phyloP scores from a whole-genome alignment of 2,329 filamentous ascomycete genomes.

The Colletotrichum zoysiae region DNA sequence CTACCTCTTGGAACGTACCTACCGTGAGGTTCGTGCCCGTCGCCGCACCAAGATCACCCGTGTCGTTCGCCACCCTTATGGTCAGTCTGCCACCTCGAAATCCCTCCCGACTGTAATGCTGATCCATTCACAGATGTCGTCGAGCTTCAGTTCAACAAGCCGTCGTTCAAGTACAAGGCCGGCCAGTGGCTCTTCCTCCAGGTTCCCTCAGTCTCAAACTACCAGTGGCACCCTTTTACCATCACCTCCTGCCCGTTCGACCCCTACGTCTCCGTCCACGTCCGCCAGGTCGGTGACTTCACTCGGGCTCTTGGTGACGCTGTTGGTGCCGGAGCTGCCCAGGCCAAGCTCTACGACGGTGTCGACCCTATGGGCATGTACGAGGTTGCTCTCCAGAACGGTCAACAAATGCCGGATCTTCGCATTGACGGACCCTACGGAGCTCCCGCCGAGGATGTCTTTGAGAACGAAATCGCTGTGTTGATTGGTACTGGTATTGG shows the following conservation, averaged over 20 bases:
- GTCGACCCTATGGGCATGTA: conserved; percentile 97
- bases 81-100: conserved; percentile 60
- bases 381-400: conserved; percentile 94
- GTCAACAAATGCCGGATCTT: conserved; percentile 89
- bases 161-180: conserved; percentile 97
- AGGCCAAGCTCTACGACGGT: conserved; percentile 89
- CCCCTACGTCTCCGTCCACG: conserved; percentile 92
- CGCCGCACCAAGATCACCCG: conserved; percentile 91
- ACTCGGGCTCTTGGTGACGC: conserved; percentile 94
- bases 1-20: conserved; percentile 89
- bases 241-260: conserved; percentile 99
- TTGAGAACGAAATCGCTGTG: conserved; percentile 90
- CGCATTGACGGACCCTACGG: conserved; percentile 97
- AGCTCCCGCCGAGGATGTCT: conserved; percentile 96
- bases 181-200: conserved; percentile 99
- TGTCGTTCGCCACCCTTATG: conserved; percentile 95
- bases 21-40: conserved; percentile 88
- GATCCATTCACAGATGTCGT: conserved; percentile 77
- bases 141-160: conserved; percentile 97
- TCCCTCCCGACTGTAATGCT: conserved; percentile 42
- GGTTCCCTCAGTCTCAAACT: conserved; percentile 85
- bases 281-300: conserved; percentile 97
- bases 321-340: conserved; percentile 88
- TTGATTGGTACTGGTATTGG: conserved; percentile 89
- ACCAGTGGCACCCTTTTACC: conserved; percentile 99